phyloP scores from a whole-genome alignment of 78 protist species.

The Speleostelium caveatum region DNA sequence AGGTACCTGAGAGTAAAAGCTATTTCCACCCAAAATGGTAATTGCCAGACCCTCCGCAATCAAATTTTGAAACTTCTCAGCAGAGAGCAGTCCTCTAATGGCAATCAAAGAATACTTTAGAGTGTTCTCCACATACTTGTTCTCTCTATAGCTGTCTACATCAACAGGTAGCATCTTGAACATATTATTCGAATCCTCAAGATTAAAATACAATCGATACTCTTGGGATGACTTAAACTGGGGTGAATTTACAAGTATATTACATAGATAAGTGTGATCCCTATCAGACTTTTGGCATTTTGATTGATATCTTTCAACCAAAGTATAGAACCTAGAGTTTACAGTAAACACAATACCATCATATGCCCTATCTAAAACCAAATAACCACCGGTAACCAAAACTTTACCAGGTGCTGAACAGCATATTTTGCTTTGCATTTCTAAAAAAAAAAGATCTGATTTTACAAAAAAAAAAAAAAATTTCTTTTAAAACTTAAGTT shows the following conservation, averaged over 20 bases:
- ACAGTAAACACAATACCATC: slow-evolving; percentile 81
- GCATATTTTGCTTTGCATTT: not conserved
- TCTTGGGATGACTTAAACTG: slow-evolving; percentile 63
- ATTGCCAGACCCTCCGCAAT: slow-evolving; percentile 16
- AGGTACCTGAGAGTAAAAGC: slow-evolving; percentile 88
- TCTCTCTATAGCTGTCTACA: slow-evolving; percentile 18
- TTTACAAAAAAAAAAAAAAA: too few species aligned
- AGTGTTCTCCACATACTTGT: slow-evolving; percentile 70
- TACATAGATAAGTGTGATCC: not conserved
- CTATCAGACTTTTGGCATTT: not conserved
- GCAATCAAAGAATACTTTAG: slow-evolving; percentile 30
- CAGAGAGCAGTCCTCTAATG: not conserved
- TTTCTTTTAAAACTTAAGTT: too few species aligned
- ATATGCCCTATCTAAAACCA: slow-evolving; percentile 84
- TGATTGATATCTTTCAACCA: not conserved
- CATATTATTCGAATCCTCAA: not conserved
- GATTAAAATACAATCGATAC: slow-evolving; percentile 12
- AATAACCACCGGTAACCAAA: slow-evolving; percentile 92
- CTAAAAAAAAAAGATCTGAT: not conserved
- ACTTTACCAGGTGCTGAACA: slow-evolving; percentile 92
- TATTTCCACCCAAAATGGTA: slow-evolving; percentile 83
- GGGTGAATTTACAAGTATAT: slow-evolving; percentile 60
- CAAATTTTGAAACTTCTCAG: not conserved
- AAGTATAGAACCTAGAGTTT: slow-evolving; percentile 79
- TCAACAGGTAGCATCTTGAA: slow-evolving; percentile 13